Evolutionary conservation across 768 basidiomycete genomes (phyloP), one percentile per base, ranked within the genome.

Genomic region (Suillus lakei): DNA sequence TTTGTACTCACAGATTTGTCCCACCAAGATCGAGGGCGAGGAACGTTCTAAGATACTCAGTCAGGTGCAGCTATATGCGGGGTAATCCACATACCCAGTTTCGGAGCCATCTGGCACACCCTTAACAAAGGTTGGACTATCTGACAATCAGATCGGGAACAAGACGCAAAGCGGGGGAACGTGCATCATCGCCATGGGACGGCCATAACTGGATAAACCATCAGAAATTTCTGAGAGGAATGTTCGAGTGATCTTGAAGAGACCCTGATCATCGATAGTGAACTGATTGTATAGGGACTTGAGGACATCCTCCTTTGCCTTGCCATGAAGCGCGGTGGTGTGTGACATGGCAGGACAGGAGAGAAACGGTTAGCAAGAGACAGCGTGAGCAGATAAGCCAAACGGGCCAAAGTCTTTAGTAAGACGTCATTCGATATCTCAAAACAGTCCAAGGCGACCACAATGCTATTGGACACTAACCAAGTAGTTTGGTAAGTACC

Each of bases 1-100:
- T 6, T 12, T 23, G 12, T 54, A 82, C 92, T 75, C 78, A 98
- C 92, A 99, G 85, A 76, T 99, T 99, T 28, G 98, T 99, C 63
- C 98, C 98, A 46, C 98, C 98, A 23, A 99, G 86, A 81, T 99
- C 97, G 23, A 99, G 85, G 5, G 98, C 96, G 61, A 99, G 87
- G 79, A 98, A 99, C 7, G 95, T 97, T 53, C 96, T 98, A 71
- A 58, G 60, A 60, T 64, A 53, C 36, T 32, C 15, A 62, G 39
- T 48, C 18, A 41, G 39, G 12, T 41, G 58, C 6, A 21, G 6
- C 72, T 56, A 73, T 38, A 48, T 39, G 64, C 26, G 59, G 34
- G 38, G 39, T 50, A 48, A 3, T 50, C 30, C 18, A 76, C 86
- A 72, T 78, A 95, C 95, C 98, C 98, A 64, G 87, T 91, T 79